Percentiles rank a stretch among this genome's conserved stretches.
These are phyloP conservation scores for Chernovozyma sophiae-reginae DNA, from an alignment of 1,139 yeast species.

Conservation along the genomic window DNA sequence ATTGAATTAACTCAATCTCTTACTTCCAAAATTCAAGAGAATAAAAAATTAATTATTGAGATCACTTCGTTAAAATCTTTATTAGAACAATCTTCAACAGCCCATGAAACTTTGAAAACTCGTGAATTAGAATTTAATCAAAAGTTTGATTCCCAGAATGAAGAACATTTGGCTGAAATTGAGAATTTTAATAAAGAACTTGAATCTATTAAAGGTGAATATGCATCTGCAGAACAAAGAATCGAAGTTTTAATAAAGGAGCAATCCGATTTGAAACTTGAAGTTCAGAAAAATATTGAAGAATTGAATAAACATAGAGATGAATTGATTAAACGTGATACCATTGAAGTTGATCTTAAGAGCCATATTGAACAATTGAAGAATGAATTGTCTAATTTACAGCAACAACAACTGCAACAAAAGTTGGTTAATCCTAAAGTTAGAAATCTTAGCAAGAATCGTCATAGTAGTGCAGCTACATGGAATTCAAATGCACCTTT, in stretches of 20 bases:
- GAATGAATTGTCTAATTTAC: conserved; percentile 55
- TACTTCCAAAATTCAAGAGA: conserved; percentile 74
- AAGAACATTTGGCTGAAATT: conserved; percentile 48
- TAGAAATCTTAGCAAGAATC: conserved; percentile 29
- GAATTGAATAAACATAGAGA: conserved; percentile 62
- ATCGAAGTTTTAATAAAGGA: conserved; percentile 62
- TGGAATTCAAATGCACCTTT: conserved; percentile 26
- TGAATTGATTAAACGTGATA: conserved; percentile 58
- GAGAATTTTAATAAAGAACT: conserved; percentile 56
- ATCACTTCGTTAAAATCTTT: conserved; percentile 53
- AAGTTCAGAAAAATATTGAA: conserved; percentile 57
- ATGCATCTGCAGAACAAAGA: conserved; percentile 57
- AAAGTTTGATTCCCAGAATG: conserved; percentile 40
- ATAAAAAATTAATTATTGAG: conserved; percentile 64
- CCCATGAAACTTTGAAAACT: conserved; percentile 52
- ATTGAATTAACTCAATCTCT: conserved; percentile 87
- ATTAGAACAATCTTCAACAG: conserved; percentile 54
- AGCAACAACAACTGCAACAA: conserved; percentile 23
- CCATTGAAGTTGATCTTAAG: conserved; percentile 67
- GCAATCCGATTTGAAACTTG: conserved; percentile 60
- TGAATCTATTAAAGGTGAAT: conserved; percentile 52
- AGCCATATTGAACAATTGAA: conserved; percentile 68
- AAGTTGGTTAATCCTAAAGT: conserved; percentile 24
- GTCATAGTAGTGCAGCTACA: conserved; percentile 41
- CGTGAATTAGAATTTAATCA: conserved; percentile 54